Evolutionary conservation across 345 rosid genomes (phyloP).

Genomic region (Limnanthes douglasii): DNA sequence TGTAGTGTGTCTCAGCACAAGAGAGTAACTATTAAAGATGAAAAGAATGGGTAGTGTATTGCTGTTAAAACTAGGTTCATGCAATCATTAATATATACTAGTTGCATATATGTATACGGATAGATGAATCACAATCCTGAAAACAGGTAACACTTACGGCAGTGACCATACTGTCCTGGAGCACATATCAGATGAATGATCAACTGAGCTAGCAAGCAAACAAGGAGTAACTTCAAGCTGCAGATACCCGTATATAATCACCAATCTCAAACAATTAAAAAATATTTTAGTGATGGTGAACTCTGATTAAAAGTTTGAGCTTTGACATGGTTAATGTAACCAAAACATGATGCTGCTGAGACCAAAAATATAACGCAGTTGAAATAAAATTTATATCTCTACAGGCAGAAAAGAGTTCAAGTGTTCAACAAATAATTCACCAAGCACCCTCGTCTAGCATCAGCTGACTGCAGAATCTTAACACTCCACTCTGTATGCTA

Average conservation of each 20-base stretch:
- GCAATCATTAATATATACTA: not conserved
- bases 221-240: constrained; percentile 88
- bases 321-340: no score
- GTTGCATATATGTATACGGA: constrained; percentile 2
- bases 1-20: constrained; percentile 87
- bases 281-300: no score
- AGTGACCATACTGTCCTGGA: constrained; percentile 55
- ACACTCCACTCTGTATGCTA: no score
- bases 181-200: constrained; percentile 20
- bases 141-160: constrained; percentile 49
- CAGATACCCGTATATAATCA: constrained; percentile 17
- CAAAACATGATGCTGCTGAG: no score
- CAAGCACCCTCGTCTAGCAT: no score
- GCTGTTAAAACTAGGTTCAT: no score
- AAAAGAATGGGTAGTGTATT: not conserved
- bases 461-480: no score
- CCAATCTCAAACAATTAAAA: constrained; percentile 11
- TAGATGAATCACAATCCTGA: not conserved
- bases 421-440: no score
- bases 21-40: constrained; percentile 55
- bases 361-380: no score
- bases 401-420: no score
- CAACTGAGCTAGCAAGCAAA: constrained; percentile 49
- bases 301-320: no score
- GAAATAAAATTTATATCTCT: no score